Evolutionary conservation across 306 rosid genomes (phyloP).

Genomic region (Rubus parviflorus): DNA sequence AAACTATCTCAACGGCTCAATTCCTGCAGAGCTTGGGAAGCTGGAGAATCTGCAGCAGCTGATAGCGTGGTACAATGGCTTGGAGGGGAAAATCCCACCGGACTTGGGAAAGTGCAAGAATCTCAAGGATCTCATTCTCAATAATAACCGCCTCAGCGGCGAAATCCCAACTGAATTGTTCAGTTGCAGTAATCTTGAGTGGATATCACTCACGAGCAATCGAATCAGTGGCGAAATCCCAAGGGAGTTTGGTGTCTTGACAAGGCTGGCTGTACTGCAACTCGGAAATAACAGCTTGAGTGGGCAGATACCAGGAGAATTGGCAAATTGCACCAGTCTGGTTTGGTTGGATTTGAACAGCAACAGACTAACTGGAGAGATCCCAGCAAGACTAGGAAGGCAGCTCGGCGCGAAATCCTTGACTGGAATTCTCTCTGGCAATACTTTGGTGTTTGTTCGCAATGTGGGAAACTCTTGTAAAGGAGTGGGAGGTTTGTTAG

Average conservation of each 20-base stretch:
- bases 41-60: constrained; percentile 81
- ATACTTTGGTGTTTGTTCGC: constrained; percentile 87
- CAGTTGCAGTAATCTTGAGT: constrained; percentile 82
- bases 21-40: constrained; percentile 86
- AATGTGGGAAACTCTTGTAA: constrained; percentile 88
- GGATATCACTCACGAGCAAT: constrained; percentile 94
- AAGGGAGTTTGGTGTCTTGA: constrained; percentile 63
- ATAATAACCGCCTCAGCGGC: constrained; percentile 69
- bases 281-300: constrained; percentile 88
- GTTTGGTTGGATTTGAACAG: constrained; percentile 99
- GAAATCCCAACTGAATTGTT: constrained; percentile 74
- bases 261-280: constrained; percentile 86
- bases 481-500: constrained; percentile 95
- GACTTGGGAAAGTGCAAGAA: constrained; percentile 81
- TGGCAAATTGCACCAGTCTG: constrained; percentile 81
- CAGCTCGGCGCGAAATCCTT: constrained; percentile 81
- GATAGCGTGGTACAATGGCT: constrained; percentile 89
- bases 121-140: constrained; percentile 87
- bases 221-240: constrained; percentile 73
- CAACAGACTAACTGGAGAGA: constrained; percentile 91
- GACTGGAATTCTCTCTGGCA: constrained; percentile 81
- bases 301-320: constrained; percentile 82
- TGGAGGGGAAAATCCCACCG: constrained; percentile 84
- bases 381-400: constrained; percentile 90
- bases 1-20: constrained; percentile 80